phyloP scores from a whole-genome alignment of 495 filamentous ascomycete genomes.

The Penicillium canescens region DNA sequence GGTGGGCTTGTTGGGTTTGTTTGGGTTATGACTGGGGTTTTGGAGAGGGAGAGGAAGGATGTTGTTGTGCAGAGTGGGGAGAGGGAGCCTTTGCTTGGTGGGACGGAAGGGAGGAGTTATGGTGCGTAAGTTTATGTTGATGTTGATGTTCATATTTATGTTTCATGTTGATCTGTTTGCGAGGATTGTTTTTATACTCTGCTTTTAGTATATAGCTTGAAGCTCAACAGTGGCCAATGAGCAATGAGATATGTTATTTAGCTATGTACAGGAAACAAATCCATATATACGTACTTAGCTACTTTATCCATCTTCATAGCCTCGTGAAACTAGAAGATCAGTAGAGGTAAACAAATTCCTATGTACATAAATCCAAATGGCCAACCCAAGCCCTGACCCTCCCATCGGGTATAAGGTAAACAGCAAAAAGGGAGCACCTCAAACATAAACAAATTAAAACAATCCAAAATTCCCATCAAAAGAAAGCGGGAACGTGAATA shows the following conservation, averaged over 20 bases:
- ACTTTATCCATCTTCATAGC: too few relatives aligned
- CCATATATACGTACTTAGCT: too few relatives aligned
- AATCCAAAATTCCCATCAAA: constrained; percentile 23
- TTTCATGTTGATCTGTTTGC: too few relatives aligned
- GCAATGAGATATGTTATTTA: too few relatives aligned
- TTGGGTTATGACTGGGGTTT: neutral
- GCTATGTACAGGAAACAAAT: too few relatives aligned
- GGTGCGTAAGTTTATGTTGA: neutral
- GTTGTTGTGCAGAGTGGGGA: neutral
- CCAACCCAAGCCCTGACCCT: too few relatives aligned
- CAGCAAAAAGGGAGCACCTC: neutral
- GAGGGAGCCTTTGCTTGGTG: constrained; percentile 9
- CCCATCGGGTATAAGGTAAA: neutral
- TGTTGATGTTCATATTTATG: neutral
- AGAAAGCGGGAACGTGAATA: constrained; percentile 36
- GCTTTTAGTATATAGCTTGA: too few relatives aligned
- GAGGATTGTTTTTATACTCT: too few relatives aligned
- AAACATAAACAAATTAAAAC: neutral
- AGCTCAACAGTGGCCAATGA: too few relatives aligned
- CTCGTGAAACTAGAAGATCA: too few relatives aligned
- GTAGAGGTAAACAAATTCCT: too few relatives aligned
- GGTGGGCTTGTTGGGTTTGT: constrained; percentile 62
- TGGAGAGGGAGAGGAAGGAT: neutral
- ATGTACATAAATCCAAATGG: too few relatives aligned
- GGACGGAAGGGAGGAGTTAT: neutral